Base-by-base conservation (phyloP, 768 basidiomycete genomes). In the Saitozyma sp. region DNA sequence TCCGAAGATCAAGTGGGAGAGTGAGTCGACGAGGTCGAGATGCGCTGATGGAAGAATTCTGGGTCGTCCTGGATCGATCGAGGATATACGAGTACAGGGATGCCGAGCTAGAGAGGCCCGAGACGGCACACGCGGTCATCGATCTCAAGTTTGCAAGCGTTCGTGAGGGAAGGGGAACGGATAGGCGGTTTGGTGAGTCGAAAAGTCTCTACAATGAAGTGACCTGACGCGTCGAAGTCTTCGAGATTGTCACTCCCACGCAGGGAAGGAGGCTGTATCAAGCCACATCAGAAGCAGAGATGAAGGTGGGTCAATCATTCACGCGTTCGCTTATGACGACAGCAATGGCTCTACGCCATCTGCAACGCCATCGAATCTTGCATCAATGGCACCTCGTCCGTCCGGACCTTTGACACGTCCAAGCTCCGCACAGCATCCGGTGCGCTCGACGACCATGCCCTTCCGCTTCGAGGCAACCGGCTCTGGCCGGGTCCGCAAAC, bases 101-200 rank as follows among this genome's bases (percentile, higher is more conserved):
- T 59, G 68, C 62, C 38, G 59, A 69, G 4, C 60, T 64, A 14
- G 68, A 72, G 11, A 67, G 68, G 38, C 69, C 73, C n/a, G 76
- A 73, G 20, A 53, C 62, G 1, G 66, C 70, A 10, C 68, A 74
- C 56, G 75, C 70, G 8, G 65, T 73, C 41, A 79, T 79, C 49
- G 78, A 79, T 63, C 67, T 79, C 3, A 74, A 74, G 48, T 76
- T 79, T 54, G 78, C 78, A 1, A 78, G 73, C 63, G 78, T 77
- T 2, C 61, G 78, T 39, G 76, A 79, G 59, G 78, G 76, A 4
- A 50, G 78, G 45, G 76, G 73, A 17, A 79, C 78, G 9, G 78
- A 79, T 51, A 59, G 78, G 20, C 59, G 76, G 0, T 78, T 76
- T 54, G 71, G 77, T 78, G 17, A 69, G 75, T 56, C 38, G 29